Base-by-base conservation (phyloP, 257 asterid genomes). In the Solanum acaule region DNA sequence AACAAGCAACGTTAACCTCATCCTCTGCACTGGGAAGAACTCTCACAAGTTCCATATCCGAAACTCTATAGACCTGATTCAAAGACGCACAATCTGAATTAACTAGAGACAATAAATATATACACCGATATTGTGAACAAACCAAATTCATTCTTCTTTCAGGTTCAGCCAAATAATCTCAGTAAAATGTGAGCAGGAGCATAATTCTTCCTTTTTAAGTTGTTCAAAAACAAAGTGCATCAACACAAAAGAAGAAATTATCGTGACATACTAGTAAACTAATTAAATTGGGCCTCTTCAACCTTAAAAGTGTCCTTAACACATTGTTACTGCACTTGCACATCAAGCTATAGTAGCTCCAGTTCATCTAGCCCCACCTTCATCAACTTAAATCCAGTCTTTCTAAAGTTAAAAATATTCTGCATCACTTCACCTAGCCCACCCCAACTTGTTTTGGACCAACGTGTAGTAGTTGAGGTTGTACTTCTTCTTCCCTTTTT, bases 1-100 rank as follows among this genome's bases (percentile, higher is more conserved):
- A 97, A 88, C 98, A 97, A 87, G 99, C 99, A 2, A 97, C 99
- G 86, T 97, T 97, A 88, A 97, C 98, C 94, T 97, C 99, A 91
- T 97, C 99, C 91, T 97, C 99, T 40, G 99, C 97, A 88, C 98
- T 97, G 84, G 99, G 97, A 87, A 96, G 99, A 86, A 94, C 98
- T 92, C 98, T 96, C 88, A 97, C 99, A 83, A 95, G 98, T 92
- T 97, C 99, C 99, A 96, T 96, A 90, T 96, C 98, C 63, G 96
- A 94, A 88, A 96, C 98, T 92, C 98, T 91, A 89, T 96, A 97
- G 34, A 97, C 93, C 99, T 97, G 93, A 84, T 89, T 63, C 71
- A 88, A 33, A 83, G 88, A 87, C 33, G 38, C 33, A 68, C 33
- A 87, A 29, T 86, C 33, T 87, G 59, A 93, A 91, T 34, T 18